These are phyloP conservation scores for Calonectria montana DNA, from an alignment of 2,329 filamentous ascomycete species.

Conservation along the genomic window DNA sequence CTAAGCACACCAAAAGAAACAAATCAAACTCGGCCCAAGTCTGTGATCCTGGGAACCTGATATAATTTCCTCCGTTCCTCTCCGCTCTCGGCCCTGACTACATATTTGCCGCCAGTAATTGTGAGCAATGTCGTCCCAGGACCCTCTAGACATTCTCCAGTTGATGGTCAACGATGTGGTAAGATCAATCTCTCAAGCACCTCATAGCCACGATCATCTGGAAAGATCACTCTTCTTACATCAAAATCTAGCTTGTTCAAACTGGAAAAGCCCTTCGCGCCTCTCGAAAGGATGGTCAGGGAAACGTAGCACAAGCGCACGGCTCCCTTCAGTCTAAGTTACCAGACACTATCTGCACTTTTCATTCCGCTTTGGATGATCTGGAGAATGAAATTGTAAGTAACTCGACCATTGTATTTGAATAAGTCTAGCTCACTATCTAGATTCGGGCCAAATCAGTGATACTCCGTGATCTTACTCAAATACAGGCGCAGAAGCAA, in stretches of 20 bases:
- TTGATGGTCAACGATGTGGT: constrained; percentile 67
- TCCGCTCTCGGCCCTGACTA: background rate
- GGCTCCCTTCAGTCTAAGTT: constrained; percentile 55
- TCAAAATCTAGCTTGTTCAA: constrained; percentile 62
- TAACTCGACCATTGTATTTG: background rate
- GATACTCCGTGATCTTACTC: constrained; percentile 64
- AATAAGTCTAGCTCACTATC: constrained; percentile 16
- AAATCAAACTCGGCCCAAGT: background rate
- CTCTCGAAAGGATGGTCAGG: constrained; percentile 58
- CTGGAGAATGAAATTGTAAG: constrained; percentile 69
- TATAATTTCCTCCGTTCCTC: background rate
- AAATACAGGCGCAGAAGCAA: constrained; percentile 45
- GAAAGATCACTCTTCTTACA: background rate
- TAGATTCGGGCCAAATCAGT: constrained; percentile 65
- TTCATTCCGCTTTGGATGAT: constrained; percentile 66
- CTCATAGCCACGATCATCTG: background rate
- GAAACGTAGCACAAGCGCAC: constrained; percentile 48
- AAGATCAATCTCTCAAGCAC: constrained; percentile 43
- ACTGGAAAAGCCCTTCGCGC: constrained; percentile 67
- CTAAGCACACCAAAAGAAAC: background rate
- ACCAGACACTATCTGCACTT: constrained; percentile 58
- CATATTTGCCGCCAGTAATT: background rate
- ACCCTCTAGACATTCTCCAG: constrained; percentile 62
- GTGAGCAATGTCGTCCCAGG: constrained; percentile 47
- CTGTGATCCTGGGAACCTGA: background rate